Conservation (phyloP, 2,329 filamentous ascomycete genomes). For the Colletotrichum musae region DNA sequence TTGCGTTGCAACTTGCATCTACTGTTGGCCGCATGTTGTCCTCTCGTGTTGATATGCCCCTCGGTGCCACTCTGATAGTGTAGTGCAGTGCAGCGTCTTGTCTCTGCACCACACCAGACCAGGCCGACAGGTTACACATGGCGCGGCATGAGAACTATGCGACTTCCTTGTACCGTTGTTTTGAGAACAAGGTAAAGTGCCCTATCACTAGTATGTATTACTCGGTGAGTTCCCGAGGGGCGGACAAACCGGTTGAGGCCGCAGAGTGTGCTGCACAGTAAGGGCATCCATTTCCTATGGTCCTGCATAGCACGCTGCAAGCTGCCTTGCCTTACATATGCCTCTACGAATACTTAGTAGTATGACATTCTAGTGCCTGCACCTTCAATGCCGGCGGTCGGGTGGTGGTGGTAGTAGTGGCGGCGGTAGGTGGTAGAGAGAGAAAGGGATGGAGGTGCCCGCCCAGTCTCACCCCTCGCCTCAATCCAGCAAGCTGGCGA, state of each 20-base stretch:
- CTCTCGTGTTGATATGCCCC: slow-evolving; percentile 14
- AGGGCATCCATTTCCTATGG: background rate
- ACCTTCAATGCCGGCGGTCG: slow-evolving; percentile 30
- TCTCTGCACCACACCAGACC: slow-evolving; percentile 10
- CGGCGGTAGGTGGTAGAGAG: background rate
- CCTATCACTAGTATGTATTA: background rate
- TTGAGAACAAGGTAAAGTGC: background rate
- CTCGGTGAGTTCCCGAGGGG: slow-evolving; percentile 24
- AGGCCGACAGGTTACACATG: slow-evolving; percentile 20
- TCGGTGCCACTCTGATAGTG: slow-evolving; percentile 22
- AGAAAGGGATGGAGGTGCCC: background rate
- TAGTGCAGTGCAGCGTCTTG: slow-evolving; percentile 1
- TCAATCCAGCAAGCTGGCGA: background rate
- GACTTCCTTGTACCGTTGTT: slow-evolving; percentile 24
- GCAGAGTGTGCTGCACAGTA: background rate
- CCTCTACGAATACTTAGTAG: background rate
- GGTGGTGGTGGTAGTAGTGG: slow-evolving; percentile 15
- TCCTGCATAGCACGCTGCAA: slow-evolving; percentile 4
- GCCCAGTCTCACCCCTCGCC: background rate
- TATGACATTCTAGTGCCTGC: background rate
- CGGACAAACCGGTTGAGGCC: slow-evolving; percentile 5
- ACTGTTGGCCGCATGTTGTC: slow-evolving; percentile 4
- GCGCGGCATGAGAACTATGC: slow-evolving; percentile 23
- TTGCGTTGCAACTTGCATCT: slow-evolving; percentile 11
- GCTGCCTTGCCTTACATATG: background rate